Evolutionary conservation across 495 filamentous ascomycete species (phyloP).

Genomic region (Staphylotrichum tortipilum): DNA sequence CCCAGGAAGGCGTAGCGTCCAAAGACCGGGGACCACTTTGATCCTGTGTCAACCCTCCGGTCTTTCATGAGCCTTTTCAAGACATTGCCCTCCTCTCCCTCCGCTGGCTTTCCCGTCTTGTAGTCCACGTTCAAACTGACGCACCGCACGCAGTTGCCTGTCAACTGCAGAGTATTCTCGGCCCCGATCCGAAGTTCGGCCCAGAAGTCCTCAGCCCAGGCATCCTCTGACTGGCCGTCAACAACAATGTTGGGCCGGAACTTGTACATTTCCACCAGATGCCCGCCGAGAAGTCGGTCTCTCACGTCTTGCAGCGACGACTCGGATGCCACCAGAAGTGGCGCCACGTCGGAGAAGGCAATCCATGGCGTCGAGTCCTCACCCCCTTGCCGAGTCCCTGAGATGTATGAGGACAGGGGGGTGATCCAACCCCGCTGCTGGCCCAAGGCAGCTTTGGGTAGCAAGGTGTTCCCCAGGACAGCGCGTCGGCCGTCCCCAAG

Average conservation of each 20-base stretch:
- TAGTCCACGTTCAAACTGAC: constrained; percentile 77
- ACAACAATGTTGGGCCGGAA: constrained; percentile 83
- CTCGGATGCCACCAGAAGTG: constrained; percentile 63
- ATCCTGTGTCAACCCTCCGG: constrained; percentile 65
- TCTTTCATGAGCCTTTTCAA: constrained; percentile 73
- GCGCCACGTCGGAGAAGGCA: constrained; percentile 73
- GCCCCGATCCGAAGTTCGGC: constrained; percentile 45
- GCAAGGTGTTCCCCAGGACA: constrained; percentile 52
- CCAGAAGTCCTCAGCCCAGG: constrained; percentile 89
- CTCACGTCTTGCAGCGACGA: constrained; percentile 61
- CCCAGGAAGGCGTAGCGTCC: constrained; percentile 68
- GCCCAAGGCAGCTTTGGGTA: constrained; percentile 20
- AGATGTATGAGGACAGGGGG: constrained; percentile 26
- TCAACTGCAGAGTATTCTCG: constrained; percentile 43
- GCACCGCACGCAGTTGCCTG: constrained; percentile 77
- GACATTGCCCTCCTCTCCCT: constrained; percentile 54
- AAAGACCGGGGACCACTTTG: constrained; percentile 72
- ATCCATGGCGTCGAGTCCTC: constrained; percentile 30
- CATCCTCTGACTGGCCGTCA: constrained; percentile 41
- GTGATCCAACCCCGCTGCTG: constrained; percentile 38
- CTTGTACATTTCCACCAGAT: constrained; percentile 64
- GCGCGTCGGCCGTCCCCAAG: constrained; percentile 53
- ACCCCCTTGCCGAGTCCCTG: not conserved
- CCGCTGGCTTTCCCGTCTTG: constrained; percentile 55
- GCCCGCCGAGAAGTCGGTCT: constrained; percentile 42